These are phyloP conservation scores for Serpula lacrymans DNA, from an alignment of 768 basidiomycete species.

Conservation along the genomic window DNA sequence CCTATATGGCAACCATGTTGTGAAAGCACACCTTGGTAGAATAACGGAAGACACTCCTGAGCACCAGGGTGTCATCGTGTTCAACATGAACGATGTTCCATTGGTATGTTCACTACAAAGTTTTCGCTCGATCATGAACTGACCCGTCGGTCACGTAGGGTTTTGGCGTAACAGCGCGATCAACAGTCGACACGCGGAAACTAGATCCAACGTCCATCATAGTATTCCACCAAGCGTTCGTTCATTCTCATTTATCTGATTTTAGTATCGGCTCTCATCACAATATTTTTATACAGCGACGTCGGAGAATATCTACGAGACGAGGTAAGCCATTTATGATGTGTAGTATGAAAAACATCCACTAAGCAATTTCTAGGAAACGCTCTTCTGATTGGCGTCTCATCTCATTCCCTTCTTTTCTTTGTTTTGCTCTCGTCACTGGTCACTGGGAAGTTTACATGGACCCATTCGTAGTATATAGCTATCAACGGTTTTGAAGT, in stretches of 20 bases:
- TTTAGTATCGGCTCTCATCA: neutral
- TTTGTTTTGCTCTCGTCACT: conserved; percentile 11
- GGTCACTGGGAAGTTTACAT: conserved; percentile 16
- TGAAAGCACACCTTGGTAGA: conserved; percentile 97
- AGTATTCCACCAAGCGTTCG: conserved; percentile 95
- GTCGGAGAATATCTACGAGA: conserved; percentile 98
- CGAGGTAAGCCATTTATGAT: conserved; percentile 54
- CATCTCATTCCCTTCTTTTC: conserved; percentile 1
- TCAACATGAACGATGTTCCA: conserved; percentile 93
- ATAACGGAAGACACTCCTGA: conserved; percentile 99
- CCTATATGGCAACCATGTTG: conserved; percentile 96
- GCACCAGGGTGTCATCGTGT: conserved; percentile 97
- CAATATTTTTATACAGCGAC: conserved; percentile 52
- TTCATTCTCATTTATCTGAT: conserved; percentile 1
- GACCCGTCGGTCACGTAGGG: conserved; percentile 59
- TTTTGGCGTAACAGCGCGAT: conserved; percentile 95
- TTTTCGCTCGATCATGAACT: conserved; percentile 4
- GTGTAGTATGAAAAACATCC: too few relatives aligned
- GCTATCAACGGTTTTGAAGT: conserved; percentile 38
- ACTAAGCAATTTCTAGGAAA: conserved; percentile 49
- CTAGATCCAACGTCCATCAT: conserved; percentile 95
- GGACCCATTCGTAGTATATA: conserved; percentile 11
- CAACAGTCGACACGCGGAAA: conserved; percentile 95
- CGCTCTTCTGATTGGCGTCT: conserved; percentile 54
- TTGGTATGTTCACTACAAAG: conserved; percentile 49